Evolutionary conservation across 1,284 basidiomycete genomes (phyloP), one percentile per base, ranked within the genome.

Genomic region (Lignosus rhinocerotis): DNA sequence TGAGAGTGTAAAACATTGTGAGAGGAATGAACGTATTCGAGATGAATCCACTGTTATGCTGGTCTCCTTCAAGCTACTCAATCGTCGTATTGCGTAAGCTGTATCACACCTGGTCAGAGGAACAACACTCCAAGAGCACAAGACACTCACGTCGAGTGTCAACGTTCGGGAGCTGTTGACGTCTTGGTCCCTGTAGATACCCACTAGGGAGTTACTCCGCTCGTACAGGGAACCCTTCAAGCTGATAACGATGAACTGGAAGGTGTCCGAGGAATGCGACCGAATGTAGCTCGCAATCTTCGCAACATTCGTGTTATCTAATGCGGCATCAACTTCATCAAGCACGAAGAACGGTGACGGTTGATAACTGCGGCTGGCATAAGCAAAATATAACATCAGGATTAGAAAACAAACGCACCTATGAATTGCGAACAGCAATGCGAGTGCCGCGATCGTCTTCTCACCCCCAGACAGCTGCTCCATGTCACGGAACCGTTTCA

Each of bases 401-500:
- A 42, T 6, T 58, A 16, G 4, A 7, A 25, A 4, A 25, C 16
- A 1, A 19, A 60, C 66, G 39, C 58, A 90, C 92, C 90, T 94
- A 74, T 99, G 96, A 57, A 99, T 97, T 12, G 96, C 94, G 70
- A 99, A 98, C 31, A 99, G 80, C 17, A 99, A 79, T 0, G 96
- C 96, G 17, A 99, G 78, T 6, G 97, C 96, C 3, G 97, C 97
- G 62, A 99, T 96, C 0, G 96, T 98, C 79, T 98, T 98, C 73
- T 99, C 97, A 25, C 97, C 97, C 53, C 96, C 97, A 0, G 95
- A 98, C 6, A 99, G 80, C 72, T 98, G 96, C 61, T 98, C 96
- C 92, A 99, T 99, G 73, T 99, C 97, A 64, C 96, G 85, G 82
- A 99, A 99, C 6, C 95, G 91, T 74, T 99, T 99, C 88, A 98